Base-by-base conservation (phyloP, 352 stramenopile genomes). In the Globisporangium megalacanthum region DNA sequence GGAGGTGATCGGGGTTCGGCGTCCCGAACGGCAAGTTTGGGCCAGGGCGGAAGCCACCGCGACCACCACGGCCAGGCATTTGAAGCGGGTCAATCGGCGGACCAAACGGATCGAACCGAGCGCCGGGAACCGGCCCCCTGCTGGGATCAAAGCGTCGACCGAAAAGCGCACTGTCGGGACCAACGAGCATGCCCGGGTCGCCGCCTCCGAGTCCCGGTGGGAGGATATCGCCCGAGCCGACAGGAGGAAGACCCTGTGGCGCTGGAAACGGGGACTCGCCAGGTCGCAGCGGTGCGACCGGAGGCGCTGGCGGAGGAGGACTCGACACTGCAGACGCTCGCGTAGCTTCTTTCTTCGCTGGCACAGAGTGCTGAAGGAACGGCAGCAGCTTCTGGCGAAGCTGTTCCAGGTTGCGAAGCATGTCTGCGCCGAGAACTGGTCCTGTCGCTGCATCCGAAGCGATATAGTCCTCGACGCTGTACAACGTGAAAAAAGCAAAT, bases 71-170 rank as follows among this genome's bases (percentile, higher is more conserved):
- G 6, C 82, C 75, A 55, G 56, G 71, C 19, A 74, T 68, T 11
- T 73, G 74, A 35, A 84, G 59, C 19, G 80, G 79, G 35, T 87
- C 74, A 6, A 73, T 73, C 0, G 73, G 65, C 9, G 85, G 85
- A 9, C 85, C 85, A 46, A 79, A 95, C n/a, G 85, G 85, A 61
- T 95, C 85, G 46, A 95, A 95, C 2, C 85, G 83, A 42, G 85
- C 76, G 0, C 83, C 83, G 56, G 83, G 85, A 4, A 93, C 71
- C 10, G 82, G 77, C 33, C 83, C 85, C 17, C 59, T 54, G 3
- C 64, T 78, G 19, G 83, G 75, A 61, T 90, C 75, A 10, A 71
- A 66, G 17, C 72, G 81, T 31, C 65, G 68, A 2, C 81, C 79
- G 49, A 95, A 95, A 5, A 95, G 60, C 1, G 79, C 76, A 31